Conservation (phyloP, 257 asterid genomes). For the Salvia splendens region DNA sequence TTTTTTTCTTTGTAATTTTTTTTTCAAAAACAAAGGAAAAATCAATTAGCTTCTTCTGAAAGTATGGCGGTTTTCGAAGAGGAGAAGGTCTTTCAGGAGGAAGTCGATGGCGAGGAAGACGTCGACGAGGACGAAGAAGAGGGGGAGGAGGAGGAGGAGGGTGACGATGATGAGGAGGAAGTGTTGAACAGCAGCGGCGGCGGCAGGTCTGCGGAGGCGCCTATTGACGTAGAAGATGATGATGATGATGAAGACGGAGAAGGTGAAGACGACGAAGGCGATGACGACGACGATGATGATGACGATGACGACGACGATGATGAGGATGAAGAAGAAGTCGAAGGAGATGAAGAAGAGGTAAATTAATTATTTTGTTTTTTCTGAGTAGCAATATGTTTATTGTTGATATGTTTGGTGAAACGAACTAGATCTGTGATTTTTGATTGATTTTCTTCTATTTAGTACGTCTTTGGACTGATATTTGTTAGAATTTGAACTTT, state of each 20-base stretch:
- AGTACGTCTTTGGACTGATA: neutral
- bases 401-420: neutral
- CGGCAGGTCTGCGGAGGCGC: conserved; percentile 26
- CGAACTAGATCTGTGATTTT: conserved; percentile 28
- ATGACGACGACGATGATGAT: conserved; percentile 51
- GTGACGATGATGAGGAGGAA: conserved; percentile 40
- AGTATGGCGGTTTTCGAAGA: conserved; percentile 62
- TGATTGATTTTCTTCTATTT: neutral
- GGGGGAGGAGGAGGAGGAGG: conserved; percentile 35
- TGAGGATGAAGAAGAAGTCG: conserved; percentile 36
- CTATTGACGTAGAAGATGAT: conserved; percentile 45
- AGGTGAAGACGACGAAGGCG: conserved; percentile 46
- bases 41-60: conserved; percentile 28
- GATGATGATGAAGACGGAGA: conserved; percentile 49
- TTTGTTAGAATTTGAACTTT: neutral
- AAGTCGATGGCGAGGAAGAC: conserved; percentile 41
- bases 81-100: conserved; percentile 47
- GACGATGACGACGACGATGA: conserved; percentile 40
- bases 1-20: conserved; percentile 28
- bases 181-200: conserved; percentile 41
- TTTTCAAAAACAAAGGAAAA: neutral
- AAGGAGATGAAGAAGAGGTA: conserved; percentile 48
- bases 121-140: conserved; percentile 37
- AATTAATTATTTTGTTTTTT: neutral
- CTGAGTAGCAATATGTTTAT: neutral